These are phyloP conservation scores for Syncephalis plumigaleata DNA, from an alignment of 371 early-diverging fungal genomes.

Conservation along the genomic window DNA sequence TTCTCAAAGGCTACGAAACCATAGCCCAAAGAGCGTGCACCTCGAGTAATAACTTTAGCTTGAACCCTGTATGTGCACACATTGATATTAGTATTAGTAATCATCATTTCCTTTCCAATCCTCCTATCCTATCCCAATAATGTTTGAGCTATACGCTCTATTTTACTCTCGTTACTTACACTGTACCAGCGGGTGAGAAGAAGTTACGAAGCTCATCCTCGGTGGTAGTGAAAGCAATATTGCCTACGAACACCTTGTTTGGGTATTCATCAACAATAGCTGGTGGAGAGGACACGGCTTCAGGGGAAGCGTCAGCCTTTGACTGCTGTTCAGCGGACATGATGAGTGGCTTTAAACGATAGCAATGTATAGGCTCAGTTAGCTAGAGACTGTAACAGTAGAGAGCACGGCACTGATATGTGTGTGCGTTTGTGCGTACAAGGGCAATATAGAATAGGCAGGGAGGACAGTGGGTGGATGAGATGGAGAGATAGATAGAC, in stretches of 20 bases:
- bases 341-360: background rate
- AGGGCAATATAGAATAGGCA: no score
- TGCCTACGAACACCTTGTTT: conserved; percentile 85
- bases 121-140: no score
- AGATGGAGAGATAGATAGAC: no score
- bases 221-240: conserved; percentile 71
- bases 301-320: conserved; percentile 1
- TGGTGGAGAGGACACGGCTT: conserved; percentile 7
- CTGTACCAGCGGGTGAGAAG: conserved; percentile 55
- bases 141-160: background rate
- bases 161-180: conserved; percentile 32
- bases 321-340: no score
- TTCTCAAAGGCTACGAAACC: conserved; percentile 82
- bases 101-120: no score
- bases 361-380: background rate
- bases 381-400: no score
- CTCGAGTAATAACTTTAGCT: conserved; percentile 57
- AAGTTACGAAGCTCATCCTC: conserved; percentile 54
- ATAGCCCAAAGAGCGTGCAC: conserved; percentile 65
- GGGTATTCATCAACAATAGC: conserved; percentile 25
- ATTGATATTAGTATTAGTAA: no score
- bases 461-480: no score
- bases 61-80: conserved; percentile 19
- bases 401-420: no score
- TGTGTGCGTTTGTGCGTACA: no score